Evolutionary conservation across 495 filamentous ascomycete genomes (phyloP), one percentile per base, ranked within the genome.

Genomic region (Tetracladium setigerum): DNA sequence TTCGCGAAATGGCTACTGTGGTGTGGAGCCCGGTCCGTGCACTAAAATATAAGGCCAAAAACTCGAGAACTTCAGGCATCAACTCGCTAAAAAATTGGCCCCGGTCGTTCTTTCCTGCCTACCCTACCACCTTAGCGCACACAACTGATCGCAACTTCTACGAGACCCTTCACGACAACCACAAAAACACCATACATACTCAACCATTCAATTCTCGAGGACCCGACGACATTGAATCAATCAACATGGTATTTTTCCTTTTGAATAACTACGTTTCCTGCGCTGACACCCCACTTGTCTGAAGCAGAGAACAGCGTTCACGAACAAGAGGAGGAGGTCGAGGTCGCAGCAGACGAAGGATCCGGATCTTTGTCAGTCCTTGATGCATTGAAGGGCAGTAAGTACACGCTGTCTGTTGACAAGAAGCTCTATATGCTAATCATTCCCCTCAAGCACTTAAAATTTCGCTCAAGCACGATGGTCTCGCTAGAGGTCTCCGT

Each of bases 391-490:
- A n/a, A n/a, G n/a, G n/a, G n/a, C n/a, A n/a, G n/a, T n/a, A n/a
- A n/a, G n/a, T n/a, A n/a, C n/a, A n/a, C n/a, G n/a, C n/a, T n/a
- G n/a, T n/a, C n/a, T n/a, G n/a, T n/a, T n/a, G n/a, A n/a, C n/a
- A n/a, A n/a, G n/a, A n/a, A n/a, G n/a, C n/a, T n/a, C 34, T 31
- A 35, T 18, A 43, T 37, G 19, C 51, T 58, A 47, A 59, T 46
- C 35, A 1, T 35, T n/a, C n/a, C n/a, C n/a, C n/a, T n/a, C n/a
- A n/a, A n/a, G n/a, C 95, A 54, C 81, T 98, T 54, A 95, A 95
- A 78, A 82, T 96, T 66, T 88, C 92, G 27, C 87, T 98, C 58
- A 96, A 97, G 83, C 90, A 98, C 82, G 94, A 98, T 68, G 92
- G 92, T 67, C 89, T 98, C 52, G 94, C 92, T 53, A 92, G 92